Percentiles rank a stretch among this genome's conserved stretches.
Conservation (phyloP, 2,329 filamentous ascomycete genomes). For the Cladosporium sp. region DNA sequence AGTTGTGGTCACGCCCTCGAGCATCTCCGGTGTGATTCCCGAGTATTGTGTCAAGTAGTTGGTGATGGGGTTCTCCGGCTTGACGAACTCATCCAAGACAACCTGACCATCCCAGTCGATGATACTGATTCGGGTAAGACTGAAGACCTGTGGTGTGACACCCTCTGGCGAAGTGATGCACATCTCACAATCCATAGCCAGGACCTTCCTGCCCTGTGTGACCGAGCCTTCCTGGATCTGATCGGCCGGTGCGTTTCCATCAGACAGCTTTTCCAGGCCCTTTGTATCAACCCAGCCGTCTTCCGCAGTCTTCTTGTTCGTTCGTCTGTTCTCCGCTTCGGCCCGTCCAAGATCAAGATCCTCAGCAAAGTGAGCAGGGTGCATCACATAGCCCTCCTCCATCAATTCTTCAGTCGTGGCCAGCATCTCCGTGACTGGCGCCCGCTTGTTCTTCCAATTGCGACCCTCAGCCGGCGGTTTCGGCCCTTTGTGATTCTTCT, state of each 20-base stretch:
- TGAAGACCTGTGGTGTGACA: conserved; percentile 65
- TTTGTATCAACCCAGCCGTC: conserved; percentile 82
- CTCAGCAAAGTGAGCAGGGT: conserved; percentile 71
- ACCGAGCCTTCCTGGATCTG: conserved; percentile 80
- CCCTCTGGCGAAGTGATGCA: conserved; percentile 69
- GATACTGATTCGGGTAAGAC: conserved; percentile 85
- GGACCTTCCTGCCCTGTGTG: conserved; percentile 75
- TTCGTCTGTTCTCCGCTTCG: conserved; percentile 53
- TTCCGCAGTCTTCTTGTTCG: conserved; percentile 50
- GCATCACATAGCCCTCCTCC: conserved; percentile 81
- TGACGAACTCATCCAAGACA: conserved; percentile 87
- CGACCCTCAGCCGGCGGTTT: conserved; percentile 65
- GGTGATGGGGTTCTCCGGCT: conserved; percentile 81
- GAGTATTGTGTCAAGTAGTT: conserved; percentile 87
- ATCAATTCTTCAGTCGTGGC: conserved; percentile 71
- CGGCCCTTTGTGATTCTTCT: conserved; percentile 62
- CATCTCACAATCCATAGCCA: conserved; percentile 96
- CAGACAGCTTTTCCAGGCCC: conserved; percentile 63
- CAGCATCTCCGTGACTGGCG: conserved; percentile 79
- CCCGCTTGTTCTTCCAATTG: conserved; percentile 72
- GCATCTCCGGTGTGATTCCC: conserved; percentile 85
- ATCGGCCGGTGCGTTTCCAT: conserved; percentile 66
- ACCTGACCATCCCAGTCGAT: conserved; percentile 82
- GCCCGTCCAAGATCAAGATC: conserved; percentile 59
- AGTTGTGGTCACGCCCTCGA: conserved; percentile 80